Percentiles rank a stretch among this genome's conserved stretches.
Conservation (phyloP, 257 asterid species). For the Catharanthus roseus region DNA sequence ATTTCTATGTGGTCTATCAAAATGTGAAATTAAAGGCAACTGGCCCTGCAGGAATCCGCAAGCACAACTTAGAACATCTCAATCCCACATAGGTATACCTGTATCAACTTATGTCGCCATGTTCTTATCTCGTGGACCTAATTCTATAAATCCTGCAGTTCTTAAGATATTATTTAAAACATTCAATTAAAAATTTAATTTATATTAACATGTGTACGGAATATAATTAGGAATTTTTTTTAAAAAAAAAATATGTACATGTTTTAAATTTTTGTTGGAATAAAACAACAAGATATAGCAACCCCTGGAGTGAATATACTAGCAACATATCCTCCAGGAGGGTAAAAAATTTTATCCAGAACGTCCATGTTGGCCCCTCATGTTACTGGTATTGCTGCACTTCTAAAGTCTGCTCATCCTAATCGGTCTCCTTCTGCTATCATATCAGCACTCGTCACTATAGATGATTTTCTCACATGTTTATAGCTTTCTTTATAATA, state of each 20-base stretch:
- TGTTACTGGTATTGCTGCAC: conserved; percentile 20
- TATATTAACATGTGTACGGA: no score
- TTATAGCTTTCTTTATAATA: no score
- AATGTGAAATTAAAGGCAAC: background rate
- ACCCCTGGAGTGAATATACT: conserved; percentile 27
- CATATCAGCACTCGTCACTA: conserved; percentile 25
- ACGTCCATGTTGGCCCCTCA: conserved; percentile 29
- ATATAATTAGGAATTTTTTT: no score
- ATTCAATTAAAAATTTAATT: no score
- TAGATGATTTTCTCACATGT: conserved; percentile 19
- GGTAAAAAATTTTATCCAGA: conserved; percentile 3
- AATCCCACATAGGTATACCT: conserved; percentile 18
- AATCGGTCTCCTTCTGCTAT: conserved; percentile 29
- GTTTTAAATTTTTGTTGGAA: no score
- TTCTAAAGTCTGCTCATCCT: conserved; percentile 17
- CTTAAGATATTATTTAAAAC: conserved; percentile 16
- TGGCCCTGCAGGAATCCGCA: conserved; percentile 2
- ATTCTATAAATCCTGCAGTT: conserved; percentile 18
- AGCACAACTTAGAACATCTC: conserved; percentile 10
- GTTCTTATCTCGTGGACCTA: conserved; percentile 32
- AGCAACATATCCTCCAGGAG: conserved; percentile 5
- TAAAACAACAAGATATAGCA: conserved; percentile 26
- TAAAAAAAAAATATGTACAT: no score
- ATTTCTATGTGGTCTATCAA: background rate
- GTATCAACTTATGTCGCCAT: conserved; percentile 6